These are phyloP conservation scores for Penicillium atrosanguineum DNA, from an alignment of 495 filamentous ascomycete species.

Conservation along the genomic window DNA sequence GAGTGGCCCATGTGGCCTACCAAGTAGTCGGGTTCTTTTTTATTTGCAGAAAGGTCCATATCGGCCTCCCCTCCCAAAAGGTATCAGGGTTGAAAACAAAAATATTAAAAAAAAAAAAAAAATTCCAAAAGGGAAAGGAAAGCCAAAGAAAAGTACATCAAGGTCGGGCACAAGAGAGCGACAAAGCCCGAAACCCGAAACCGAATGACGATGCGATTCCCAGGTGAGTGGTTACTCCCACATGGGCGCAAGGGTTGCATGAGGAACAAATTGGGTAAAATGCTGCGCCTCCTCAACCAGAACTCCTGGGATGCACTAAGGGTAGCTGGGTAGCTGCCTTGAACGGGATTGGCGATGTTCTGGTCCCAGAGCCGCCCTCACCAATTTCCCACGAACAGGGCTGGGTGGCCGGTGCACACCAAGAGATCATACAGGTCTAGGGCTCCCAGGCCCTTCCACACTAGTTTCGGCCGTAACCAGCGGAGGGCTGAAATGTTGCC, in stretches of 20 bases:
- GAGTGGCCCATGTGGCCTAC: background rate
- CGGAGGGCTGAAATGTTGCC: background rate
- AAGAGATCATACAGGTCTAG: no score
- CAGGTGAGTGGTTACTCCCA: background rate
- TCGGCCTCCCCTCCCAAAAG: no score
- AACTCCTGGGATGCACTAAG: no score
- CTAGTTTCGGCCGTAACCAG: background rate
- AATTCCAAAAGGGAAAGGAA: background rate
- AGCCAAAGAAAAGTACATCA: background rate
- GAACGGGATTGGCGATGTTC: background rate
- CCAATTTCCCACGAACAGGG: background rate
- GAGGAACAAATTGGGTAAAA: no score
- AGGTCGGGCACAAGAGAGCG: background rate
- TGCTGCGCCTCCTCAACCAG: background rate
- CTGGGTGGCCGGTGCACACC: no score
- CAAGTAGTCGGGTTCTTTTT: background rate
- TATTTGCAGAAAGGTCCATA: background rate
- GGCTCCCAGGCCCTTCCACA: background rate
- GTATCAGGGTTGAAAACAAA: no score
- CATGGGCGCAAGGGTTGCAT: background rate
- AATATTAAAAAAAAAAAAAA: no score
- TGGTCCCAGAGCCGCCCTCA: background rate
- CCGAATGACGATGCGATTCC: background rate
- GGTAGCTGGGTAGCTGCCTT: background rate
- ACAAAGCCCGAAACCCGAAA: background rate